Percentiles rank a stretch among this genome's conserved stretches.
Evolutionary conservation across 768 basidiomycete species (phyloP).

Genomic region (Phlebiopsis flavidoalba): DNA sequence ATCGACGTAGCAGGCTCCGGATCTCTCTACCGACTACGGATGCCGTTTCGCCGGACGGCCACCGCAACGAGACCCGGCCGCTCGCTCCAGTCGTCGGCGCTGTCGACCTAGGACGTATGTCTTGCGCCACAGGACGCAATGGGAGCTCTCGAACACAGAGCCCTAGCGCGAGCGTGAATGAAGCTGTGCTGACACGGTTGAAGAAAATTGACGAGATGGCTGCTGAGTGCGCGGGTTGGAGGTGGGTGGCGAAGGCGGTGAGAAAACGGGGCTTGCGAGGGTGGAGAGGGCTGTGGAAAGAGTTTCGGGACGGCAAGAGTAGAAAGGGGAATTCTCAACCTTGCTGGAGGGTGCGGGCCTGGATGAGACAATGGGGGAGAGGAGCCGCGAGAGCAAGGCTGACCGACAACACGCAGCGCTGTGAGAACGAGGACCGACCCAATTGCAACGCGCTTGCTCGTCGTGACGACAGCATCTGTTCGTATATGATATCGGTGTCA

Average conservation of each 20-base stretch:
- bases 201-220: slow-evolving; percentile 45
- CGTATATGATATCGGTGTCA: neutral
- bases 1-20: slow-evolving; percentile 22
- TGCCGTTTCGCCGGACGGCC: neutral
- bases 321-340: slow-evolving; percentile 37
- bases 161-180: slow-evolving; percentile 43
- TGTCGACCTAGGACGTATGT: neutral
- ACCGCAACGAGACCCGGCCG: neutral
- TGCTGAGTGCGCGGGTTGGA: slow-evolving; percentile 33
- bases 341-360: slow-evolving; percentile 41
- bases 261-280: slow-evolving; percentile 38
- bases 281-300: slow-evolving; percentile 43
- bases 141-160: slow-evolving; percentile 15
- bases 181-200: slow-evolving; percentile 46
- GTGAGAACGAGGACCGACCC: no score
- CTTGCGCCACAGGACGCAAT: neutral
- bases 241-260: slow-evolving; percentile 37
- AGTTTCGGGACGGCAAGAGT: slow-evolving; percentile 20
- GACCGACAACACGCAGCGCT: neutral
- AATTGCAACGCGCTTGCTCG: no score
- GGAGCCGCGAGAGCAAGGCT: neutral
- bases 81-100: no score
- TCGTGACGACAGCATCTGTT: neutral
- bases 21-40: neutral
- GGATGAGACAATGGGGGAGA: neutral